A percentile compares a stretch with the other conserved stretches of the same genome.
These are phyloP conservation scores for Athelia psychrophila DNA, from an alignment of 1,284 basidiomycete species.

Conservation along the genomic window DNA sequence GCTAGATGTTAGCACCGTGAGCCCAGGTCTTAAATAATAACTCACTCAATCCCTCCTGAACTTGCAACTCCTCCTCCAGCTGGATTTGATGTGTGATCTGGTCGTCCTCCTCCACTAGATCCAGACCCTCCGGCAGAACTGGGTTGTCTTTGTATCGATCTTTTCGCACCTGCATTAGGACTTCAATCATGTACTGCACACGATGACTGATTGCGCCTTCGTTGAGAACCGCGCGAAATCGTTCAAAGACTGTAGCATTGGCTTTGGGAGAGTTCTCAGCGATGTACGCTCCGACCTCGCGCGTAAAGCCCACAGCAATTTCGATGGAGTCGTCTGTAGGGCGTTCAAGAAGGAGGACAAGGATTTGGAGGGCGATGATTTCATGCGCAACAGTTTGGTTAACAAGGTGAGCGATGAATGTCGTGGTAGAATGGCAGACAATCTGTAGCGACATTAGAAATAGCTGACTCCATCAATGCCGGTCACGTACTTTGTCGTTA, in stretches of 20 bases:
- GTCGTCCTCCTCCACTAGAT: constrained; percentile 97
- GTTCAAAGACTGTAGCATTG: constrained; percentile 90
- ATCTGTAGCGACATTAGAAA: constrained; percentile 44
- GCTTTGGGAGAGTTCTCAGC: constrained; percentile 93
- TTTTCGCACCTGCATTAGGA: constrained; percentile 96
- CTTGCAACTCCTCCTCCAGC: constrained; percentile 89
- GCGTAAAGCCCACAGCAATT: constrained; percentile 96
- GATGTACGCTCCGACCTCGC: constrained; percentile 95
- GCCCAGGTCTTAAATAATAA: constrained; percentile 14
- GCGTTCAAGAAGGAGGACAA: constrained; percentile 90
- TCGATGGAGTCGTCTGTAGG: constrained; percentile 98
- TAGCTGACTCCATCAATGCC: neutral
- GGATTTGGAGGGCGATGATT: constrained; percentile 92
- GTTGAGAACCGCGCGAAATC: constrained; percentile 95
- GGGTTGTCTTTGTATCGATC: constrained; percentile 99
- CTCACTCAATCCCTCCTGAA: constrained; percentile 92
- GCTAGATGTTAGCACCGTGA: constrained; percentile 9
- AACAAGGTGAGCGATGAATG: constrained; percentile 95
- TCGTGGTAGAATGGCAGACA: constrained; percentile 91
- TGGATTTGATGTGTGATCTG: constrained; percentile 95
- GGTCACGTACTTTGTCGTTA: constrained; percentile 85
- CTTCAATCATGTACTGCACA: constrained; percentile 99
- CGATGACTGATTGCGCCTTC: constrained; percentile 94
- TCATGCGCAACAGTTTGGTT: constrained; percentile 96
- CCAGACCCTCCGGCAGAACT: constrained; percentile 88